A percentile compares a stretch with the other conserved stretches of the same genome.
Evolutionary conservation across 805 yeast species (phyloP).

Genomic region (Cyberlindnera mrakii): DNA sequence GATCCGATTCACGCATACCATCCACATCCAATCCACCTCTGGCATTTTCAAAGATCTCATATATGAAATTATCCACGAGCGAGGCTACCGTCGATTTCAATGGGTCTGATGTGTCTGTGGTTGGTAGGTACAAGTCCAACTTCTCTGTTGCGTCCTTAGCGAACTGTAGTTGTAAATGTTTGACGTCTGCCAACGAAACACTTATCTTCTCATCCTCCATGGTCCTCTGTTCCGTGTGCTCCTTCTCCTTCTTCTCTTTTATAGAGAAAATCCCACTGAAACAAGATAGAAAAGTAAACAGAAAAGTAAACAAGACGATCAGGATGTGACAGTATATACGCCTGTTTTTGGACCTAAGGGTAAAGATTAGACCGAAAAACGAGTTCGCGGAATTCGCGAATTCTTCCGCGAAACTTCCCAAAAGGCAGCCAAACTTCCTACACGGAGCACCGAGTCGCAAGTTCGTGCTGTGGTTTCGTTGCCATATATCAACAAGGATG

Average conservation of each 20-base stretch:
- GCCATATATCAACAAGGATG: too few relatives aligned
- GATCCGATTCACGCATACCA: conserved; percentile 34
- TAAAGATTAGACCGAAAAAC: too few relatives aligned
- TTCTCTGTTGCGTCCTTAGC: conserved; percentile 36
- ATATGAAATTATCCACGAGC: conserved; percentile 39
- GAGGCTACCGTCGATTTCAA: conserved; percentile 38
- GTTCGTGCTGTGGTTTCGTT: too few relatives aligned
- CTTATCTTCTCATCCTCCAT: conserved; percentile 30
- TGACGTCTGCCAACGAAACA: conserved; percentile 47
- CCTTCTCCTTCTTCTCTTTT: conserved; percentile 3
- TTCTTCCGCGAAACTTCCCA: too few relatives aligned
- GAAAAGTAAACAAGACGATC: conserved; percentile 1
- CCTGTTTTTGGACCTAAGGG: too few relatives aligned
- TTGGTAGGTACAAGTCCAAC: conserved; percentile 43
- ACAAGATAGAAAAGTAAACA: neutral
- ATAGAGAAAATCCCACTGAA: neutral
- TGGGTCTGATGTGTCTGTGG: conserved; percentile 34
- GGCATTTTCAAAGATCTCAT: conserved; percentile 54
- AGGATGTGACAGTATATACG: too few relatives aligned
- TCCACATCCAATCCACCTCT: conserved; percentile 48
- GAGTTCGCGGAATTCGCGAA: too few relatives aligned
- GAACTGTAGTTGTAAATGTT: conserved; percentile 40
- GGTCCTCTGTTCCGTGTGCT: conserved; percentile 1
- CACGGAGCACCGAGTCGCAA: too few relatives aligned
- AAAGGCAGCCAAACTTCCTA: too few relatives aligned